These are phyloP conservation scores for Cicer pinnatifidum DNA, from an alignment of 306 rosid genomes.

Conservation along the genomic window DNA sequence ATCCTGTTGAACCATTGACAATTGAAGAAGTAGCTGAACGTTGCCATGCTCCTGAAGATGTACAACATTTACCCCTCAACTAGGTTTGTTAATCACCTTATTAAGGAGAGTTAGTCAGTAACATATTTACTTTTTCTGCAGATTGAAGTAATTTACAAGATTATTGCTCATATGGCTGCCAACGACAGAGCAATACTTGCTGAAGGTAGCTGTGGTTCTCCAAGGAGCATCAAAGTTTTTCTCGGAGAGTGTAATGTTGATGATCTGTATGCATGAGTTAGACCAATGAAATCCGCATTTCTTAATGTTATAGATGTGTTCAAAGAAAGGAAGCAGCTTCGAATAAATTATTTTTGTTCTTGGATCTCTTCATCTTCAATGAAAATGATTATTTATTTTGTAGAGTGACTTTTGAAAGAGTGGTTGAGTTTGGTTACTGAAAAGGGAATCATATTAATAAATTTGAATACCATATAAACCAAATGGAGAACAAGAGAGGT, in stretches of 20 bases:
- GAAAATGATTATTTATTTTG: slow-evolving; percentile 21
- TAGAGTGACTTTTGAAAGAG: slow-evolving; percentile 13
- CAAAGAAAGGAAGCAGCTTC: slow-evolving; percentile 40
- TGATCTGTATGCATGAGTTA: slow-evolving; percentile 57
- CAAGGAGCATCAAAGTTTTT: slow-evolving; percentile 79
- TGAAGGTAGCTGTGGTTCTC: slow-evolving; percentile 88
- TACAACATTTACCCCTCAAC: slow-evolving; percentile 33
- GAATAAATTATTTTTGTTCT: slow-evolving; percentile 44
- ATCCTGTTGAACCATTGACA: slow-evolving; percentile 52
- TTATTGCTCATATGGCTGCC: slow-evolving; percentile 86
- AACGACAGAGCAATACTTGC: slow-evolving; percentile 90
- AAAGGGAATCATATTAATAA: slow-evolving; percentile 5
- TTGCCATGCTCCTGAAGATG: slow-evolving; percentile 76
- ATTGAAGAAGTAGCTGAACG: slow-evolving; percentile 53
- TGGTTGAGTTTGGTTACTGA: slow-evolving; percentile 38
- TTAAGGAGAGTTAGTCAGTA: neutral
- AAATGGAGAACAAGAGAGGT: neutral
- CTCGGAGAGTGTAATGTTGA: slow-evolving; percentile 77
- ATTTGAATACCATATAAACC: slow-evolving; percentile 4
- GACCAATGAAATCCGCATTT: slow-evolving; percentile 28
- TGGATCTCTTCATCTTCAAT: slow-evolving; percentile 38
- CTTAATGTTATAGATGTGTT: slow-evolving; percentile 32
- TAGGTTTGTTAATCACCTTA: slow-evolving; percentile 10
- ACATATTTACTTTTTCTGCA: slow-evolving; percentile 37
- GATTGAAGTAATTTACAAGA: slow-evolving; percentile 88